Evolutionary conservation across 2,329 filamentous ascomycete species (phyloP).

Genomic region (Phialophora verrucosa): DNA sequence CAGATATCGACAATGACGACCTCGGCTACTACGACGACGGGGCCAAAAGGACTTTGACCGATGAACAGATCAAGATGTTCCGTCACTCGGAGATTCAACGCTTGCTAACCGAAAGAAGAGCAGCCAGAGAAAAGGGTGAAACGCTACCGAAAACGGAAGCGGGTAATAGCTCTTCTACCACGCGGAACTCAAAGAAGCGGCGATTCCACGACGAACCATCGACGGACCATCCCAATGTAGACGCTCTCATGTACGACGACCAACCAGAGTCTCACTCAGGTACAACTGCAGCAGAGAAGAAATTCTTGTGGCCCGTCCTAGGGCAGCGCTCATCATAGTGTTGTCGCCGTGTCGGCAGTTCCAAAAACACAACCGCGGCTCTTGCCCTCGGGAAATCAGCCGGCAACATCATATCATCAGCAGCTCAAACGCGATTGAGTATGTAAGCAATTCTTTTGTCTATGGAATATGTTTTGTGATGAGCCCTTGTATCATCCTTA

Average conservation of each 20-base stretch:
- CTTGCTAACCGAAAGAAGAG: slow-evolving; percentile 62
- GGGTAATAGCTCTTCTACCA: background rate
- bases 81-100: slow-evolving; percentile 83
- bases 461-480: slow-evolving; percentile 60
- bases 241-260: slow-evolving; percentile 36
- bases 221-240: slow-evolving; percentile 9
- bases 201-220: slow-evolving; percentile 25
- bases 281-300: slow-evolving; percentile 18
- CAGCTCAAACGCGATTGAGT: background rate
- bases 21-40: slow-evolving; percentile 88
- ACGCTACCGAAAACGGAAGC: slow-evolving; percentile 19
- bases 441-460: slow-evolving; percentile 25
- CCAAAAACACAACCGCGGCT: background rate
- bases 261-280: slow-evolving; percentile 9
- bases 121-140: slow-evolving; percentile 27
- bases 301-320: slow-evolving; percentile 36
- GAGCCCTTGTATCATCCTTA: slow-evolving; percentile 98
- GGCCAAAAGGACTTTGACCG: slow-evolving; percentile 84
- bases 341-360: background rate
- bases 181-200: slow-evolving; percentile 16
- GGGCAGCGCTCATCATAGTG: slow-evolving; percentile 16
- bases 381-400: background rate
- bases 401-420: background rate
- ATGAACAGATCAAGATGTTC: slow-evolving; percentile 89
- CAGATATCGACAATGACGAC: slow-evolving; percentile 15